Percentiles rank a stretch among this genome's conserved stretches.
phyloP scores from a whole-genome alignment of 2,329 filamentous ascomycete genomes.

The Fusarium humuli region DNA sequence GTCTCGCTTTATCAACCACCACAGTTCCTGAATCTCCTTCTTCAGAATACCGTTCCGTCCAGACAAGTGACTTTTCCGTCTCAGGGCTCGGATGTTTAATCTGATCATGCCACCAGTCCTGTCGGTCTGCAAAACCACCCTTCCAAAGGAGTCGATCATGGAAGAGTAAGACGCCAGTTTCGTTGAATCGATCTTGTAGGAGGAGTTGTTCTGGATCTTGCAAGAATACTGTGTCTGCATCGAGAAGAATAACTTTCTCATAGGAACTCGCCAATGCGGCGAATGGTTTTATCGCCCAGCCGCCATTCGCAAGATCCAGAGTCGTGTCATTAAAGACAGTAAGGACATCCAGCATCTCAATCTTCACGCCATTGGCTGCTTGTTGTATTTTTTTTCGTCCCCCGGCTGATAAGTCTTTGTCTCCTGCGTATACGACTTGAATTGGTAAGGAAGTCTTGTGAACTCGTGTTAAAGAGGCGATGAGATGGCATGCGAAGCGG shows the following conservation, averaged over 20 bases:
- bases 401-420: conserved; percentile 45
- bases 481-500: conserved; percentile 52
- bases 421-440: conserved; percentile 53
- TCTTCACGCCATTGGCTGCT: conserved; percentile 22
- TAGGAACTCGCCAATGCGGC: conserved; percentile 53
- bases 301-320: conserved; percentile 47
- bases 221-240: conserved; percentile 56
- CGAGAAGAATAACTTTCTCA: conserved; percentile 54
- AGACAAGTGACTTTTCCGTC: conserved; percentile 52
- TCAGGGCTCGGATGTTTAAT: conserved; percentile 51
- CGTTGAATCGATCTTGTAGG: conserved; percentile 46
- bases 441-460: conserved; percentile 51
- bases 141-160: conserved; percentile 58
- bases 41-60: conserved; percentile 55
- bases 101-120: conserved; percentile 54
- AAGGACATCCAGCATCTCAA: conserved; percentile 51
- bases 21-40: conserved; percentile 58
- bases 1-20: conserved; percentile 55
- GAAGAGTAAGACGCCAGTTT: conserved; percentile 54
- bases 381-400: conserved; percentile 45
- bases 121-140: conserved; percentile 49
- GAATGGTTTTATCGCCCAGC: conserved; percentile 58
- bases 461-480: conserved; percentile 49
- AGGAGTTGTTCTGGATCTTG: conserved; percentile 52
- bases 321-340: conserved; percentile 50